Evolutionary conservation across 176 grass and related monocot species (phyloP).

Genomic region (Bolboschoenus planiculmis): DNA sequence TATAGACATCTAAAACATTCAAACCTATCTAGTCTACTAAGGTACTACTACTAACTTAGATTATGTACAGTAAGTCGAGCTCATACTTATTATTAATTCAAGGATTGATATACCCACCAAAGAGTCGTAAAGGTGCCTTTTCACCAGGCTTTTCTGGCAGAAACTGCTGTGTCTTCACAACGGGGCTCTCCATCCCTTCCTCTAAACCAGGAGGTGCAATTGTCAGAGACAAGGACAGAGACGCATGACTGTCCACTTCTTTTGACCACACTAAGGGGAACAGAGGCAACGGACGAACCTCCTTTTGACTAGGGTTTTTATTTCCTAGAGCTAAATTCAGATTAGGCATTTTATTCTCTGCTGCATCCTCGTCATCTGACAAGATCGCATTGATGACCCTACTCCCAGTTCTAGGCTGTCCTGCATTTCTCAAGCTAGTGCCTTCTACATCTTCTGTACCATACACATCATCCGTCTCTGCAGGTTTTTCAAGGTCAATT

Average conservation of each 20-base stretch:
- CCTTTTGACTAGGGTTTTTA: constrained; percentile 46
- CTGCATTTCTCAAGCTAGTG: constrained; percentile 7
- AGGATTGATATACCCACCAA: constrained; percentile 21
- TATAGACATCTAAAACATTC: constrained; percentile 21
- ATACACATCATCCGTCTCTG: neutral
- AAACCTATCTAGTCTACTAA: constrained; percentile 16
- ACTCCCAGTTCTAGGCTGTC: constrained; percentile 11
- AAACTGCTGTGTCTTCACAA: constrained; percentile 56
- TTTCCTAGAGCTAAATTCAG: constrained; percentile 31
- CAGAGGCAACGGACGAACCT: constrained; percentile 35
- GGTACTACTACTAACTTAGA: constrained; percentile 13
- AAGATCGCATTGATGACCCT: constrained; percentile 60
- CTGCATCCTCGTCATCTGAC: constrained; percentile 44
- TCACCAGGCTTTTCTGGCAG: constrained; percentile 73
- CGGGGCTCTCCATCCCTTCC: constrained; percentile 2
- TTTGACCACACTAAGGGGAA: constrained; percentile 27
- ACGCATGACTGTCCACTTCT: constrained; percentile 26
- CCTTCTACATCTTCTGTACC: neutral
- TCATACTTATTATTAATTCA: neutral
- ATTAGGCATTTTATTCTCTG: constrained; percentile 32
- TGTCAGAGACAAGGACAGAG: constrained; percentile 40
- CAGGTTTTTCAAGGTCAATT: constrained; percentile 23
- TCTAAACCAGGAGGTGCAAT: constrained; percentile 42
- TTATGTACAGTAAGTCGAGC: constrained; percentile 10
- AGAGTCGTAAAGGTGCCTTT: constrained; percentile 43